Base-by-base conservation (phyloP, 768 basidiomycete genomes). In the Russula sp. region DNA sequence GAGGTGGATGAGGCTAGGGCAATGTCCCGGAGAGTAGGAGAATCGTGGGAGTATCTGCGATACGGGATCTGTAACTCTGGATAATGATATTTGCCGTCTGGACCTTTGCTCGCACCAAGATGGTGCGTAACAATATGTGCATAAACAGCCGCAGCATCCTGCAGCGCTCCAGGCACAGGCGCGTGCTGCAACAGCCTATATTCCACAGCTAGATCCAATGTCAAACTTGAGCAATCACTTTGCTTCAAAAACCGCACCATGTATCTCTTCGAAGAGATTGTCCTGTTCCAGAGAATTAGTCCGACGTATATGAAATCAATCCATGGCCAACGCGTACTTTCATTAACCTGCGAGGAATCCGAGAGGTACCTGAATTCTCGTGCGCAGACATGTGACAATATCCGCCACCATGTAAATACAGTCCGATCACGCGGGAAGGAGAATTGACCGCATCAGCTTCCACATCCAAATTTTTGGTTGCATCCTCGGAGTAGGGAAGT, bases 321-420 rank as follows among this genome's bases (percentile, higher is more conserved):
- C 11, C 14, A 32, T 38, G 48, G 22, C 41, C 4, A 25, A 22
- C 10, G 47, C 68, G 2, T 53, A 77, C 81, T 70, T 77, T 73
- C 46, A 80, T 74, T 7, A 82, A 64, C 20, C 77, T 72, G 32
- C 78, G 71, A 11, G 81, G 81, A 51, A 83, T 78, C 55, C 77
- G 72, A 2, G 79, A 81, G 5, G 81, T 79, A 22, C 75, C 66
- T 39, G 78, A 72, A 8, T 68, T 71, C 67, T 83, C 81, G 57
- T 81, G 80, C 0, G 79, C 81, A 25, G 81, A 82, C 79, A 81
- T 81, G 63, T 83, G 81, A 64, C 78, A 81, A 60, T 81, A 83
- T 14, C 80, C 81, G 20, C 81, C 81, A 22, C 81, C 81, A 54
- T 83, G 81, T 69, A 81, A 73, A 70, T 79, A 82, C 16, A 82